Evolutionary conservation across 2,329 filamentous ascomycete genomes (phyloP).

Genomic region (Colletotrichum sp.): DNA sequence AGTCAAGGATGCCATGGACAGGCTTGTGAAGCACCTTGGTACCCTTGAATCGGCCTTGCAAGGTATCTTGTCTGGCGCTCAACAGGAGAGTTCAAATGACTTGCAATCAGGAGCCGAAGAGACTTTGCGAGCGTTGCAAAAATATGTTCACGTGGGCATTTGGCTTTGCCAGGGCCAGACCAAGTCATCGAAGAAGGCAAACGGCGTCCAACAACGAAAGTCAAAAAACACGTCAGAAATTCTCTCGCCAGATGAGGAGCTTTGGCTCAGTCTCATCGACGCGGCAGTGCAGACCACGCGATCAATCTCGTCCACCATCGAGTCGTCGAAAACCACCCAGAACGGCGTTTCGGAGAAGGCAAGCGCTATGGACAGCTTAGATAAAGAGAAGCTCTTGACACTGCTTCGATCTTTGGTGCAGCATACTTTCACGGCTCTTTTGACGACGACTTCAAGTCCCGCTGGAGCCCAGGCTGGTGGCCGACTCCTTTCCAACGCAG

Average conservation of each 20-base stretch:
- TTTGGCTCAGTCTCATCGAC: conserved; percentile 69
- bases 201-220: conserved; percentile 52
- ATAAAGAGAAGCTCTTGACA: conserved; percentile 66
- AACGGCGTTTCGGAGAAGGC: conserved; percentile 27
- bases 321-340: conserved; percentile 24
- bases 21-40: conserved; percentile 80
- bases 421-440: conserved; percentile 85
- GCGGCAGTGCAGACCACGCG: conserved; percentile 68
- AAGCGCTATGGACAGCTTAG: conserved; percentile 38
- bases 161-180: conserved; percentile 93
- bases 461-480: conserved; percentile 35
- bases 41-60: conserved; percentile 81
- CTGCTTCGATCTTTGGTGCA: conserved; percentile 83
- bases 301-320: conserved; percentile 63
- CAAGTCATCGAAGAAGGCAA: conserved; percentile 58
- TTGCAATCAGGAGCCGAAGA: conserved; percentile 73
- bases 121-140: conserved; percentile 79
- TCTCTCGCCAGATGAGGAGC: conserved; percentile 57
- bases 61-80: conserved; percentile 70
- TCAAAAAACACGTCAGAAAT: conserved; percentile 49
- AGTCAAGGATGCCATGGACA: conserved; percentile 80
- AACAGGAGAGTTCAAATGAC: conserved; percentile 55
- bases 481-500: conserved; percentile 40
- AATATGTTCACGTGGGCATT: conserved; percentile 90
- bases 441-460: conserved; percentile 73